A percentile compares a stretch with the other conserved stretches of the same genome.
These are phyloP conservation scores for Zea mays DNA, from an alignment of 176 grass and related monocot genomes.

Conservation along the genomic window Zm-B73-REFERENCE-NAM-5.0 NC_050098.1:201650001-201650500, in stretches of 20 bases:
- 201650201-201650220: slow-evolving; percentile 74
- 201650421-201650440: slow-evolving; percentile 75
- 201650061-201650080: slow-evolving; percentile 93
- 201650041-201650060: slow-evolving; percentile 89
- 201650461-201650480: slow-evolving; percentile 77
- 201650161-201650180: slow-evolving; percentile 72
- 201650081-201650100: slow-evolving; percentile 98
- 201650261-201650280: slow-evolving; percentile 56
- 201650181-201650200: slow-evolving; percentile 72
- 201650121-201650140: slow-evolving; percentile 65
- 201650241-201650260: slow-evolving; percentile 74
- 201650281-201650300: slow-evolving; percentile 73
- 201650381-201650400: slow-evolving; percentile 94
- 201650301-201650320: slow-evolving; percentile 73
- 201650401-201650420: slow-evolving; percentile 76
- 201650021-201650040: slow-evolving; percentile 88
- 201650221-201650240: slow-evolving; percentile 80
- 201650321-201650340: slow-evolving; percentile 91
- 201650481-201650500: slow-evolving; percentile 84
- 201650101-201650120: slow-evolving; percentile 91
- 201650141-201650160: slow-evolving; percentile 91
- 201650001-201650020: slow-evolving; percentile 97
- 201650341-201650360: slow-evolving; percentile 91
- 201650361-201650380: slow-evolving; percentile 93
- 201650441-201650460: slow-evolving; percentile 87